Evolutionary conservation across 257 asterid genomes (phyloP).

Genomic region (Paraleonurus japonicus): DNA sequence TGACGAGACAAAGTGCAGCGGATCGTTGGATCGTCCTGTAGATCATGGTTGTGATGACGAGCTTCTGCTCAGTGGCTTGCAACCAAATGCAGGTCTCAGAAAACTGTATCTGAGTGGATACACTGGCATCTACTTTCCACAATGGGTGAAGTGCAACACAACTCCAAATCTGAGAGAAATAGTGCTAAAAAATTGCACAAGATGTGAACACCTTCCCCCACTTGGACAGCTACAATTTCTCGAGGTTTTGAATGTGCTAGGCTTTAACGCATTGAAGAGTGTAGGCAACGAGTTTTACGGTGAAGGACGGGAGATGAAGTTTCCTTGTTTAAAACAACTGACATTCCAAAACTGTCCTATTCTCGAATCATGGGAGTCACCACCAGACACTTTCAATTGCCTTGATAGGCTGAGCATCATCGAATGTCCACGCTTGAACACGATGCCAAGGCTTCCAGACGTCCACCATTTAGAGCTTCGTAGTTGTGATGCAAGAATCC

Average conservation of each 20-base stretch:
- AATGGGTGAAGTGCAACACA: conserved; percentile 3
- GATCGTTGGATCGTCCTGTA: neutral
- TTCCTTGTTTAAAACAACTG: conserved; percentile 16
- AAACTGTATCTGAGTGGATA: conserved; percentile 13
- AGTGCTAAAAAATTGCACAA: conserved; percentile 12
- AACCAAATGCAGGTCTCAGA: conserved; percentile 18
- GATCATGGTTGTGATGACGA: conserved; percentile 11
- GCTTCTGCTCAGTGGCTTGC: conserved; percentile 4
- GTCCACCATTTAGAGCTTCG: conserved; percentile 1
- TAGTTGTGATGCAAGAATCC: neutral
- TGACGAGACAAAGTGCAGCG: neutral
- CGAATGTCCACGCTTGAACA: neutral
- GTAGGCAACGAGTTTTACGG: conserved; percentile 7
- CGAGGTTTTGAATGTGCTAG: conserved; percentile 4
- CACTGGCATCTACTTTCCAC: conserved; percentile 9
- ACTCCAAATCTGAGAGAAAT: conserved; percentile 16
- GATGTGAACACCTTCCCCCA: conserved; percentile 9
- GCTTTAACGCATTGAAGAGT: conserved; percentile 1
- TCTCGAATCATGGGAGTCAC: conserved; percentile 8
- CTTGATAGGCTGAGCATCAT: conserved; percentile 12
- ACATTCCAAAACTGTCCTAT: neutral
- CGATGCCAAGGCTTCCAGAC: conserved; percentile 1
- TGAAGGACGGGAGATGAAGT: neutral
- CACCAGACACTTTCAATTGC: conserved; percentile 2
- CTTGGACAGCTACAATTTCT: conserved; percentile 21